Evolutionary conservation across 2,329 filamentous ascomycete species (phyloP), one percentile per base, ranked within the genome.

Genomic region (Neocatenulostroma microsporum): DNA sequence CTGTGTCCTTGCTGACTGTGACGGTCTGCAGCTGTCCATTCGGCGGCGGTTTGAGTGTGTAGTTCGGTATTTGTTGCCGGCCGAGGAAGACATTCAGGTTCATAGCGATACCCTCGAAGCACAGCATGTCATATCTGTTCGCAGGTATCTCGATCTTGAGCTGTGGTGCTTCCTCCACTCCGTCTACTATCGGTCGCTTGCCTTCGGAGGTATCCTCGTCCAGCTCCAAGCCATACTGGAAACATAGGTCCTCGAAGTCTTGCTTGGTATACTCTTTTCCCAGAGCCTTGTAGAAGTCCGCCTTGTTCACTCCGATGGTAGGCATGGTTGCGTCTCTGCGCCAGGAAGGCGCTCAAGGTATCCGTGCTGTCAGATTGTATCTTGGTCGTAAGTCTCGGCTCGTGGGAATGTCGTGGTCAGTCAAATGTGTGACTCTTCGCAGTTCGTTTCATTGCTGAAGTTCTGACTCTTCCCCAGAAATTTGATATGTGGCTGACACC

Each of bases 131-230:
- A 72, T 82, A 82, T 65, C 75, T 67, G 67, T 96, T 96, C 56
- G 91, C 89, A 45, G 88, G 87, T 55, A 96, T 94, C 64, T 96
- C 89, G 58, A 98, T 96, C 73, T 95, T 95, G 56, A 96, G 76
- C 66, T 96, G 85, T 39, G 91, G 82, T 34, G 85, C 78, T 66
- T 94, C 85, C 63, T 93, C 83, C 51, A 81, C 77, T 60, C 82
- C 82, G 67, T 86, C 74, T 54, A 84, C 33, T 40, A 82, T 68
- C 21, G 84, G 83, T 30, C 84, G 73, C 48, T 85, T 78, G 40
- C 76, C 72, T 54, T 84, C 73, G 50, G 85, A 82, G 33, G 84
- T 91, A 47, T 98, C 91, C 69, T 96, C 89, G 68, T 98, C 91
- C 51, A 98, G 76, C 66, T 98, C 91, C 60, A 98, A 93, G 68